These are phyloP conservation scores for Mucor lusitanicus DNA, from an alignment of 371 early-diverging fungal species.

Conservation along the genomic window DNA sequence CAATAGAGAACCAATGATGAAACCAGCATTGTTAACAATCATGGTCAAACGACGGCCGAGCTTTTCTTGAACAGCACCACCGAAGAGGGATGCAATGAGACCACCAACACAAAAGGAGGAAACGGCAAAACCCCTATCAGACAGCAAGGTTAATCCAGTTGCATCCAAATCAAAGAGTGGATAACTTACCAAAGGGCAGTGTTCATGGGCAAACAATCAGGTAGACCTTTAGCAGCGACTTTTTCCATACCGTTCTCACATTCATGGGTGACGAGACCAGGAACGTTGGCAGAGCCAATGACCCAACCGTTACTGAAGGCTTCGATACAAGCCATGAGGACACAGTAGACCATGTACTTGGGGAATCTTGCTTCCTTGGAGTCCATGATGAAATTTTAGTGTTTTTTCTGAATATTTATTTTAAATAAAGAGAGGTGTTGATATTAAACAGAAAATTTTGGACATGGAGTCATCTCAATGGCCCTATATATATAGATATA, in stretches of 20 bases:
- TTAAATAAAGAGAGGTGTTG: neutral
- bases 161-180: neutral
- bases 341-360: constrained; percentile 42
- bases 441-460: neutral
- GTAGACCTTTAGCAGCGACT: constrained; percentile 7
- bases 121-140: constrained; percentile 55
- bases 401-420: neutral
- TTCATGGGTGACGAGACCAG: constrained; percentile 28
- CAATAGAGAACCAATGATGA: constrained; percentile 63
- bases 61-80: constrained; percentile 54
- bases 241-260: constrained; percentile 19
- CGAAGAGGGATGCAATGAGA: constrained; percentile 63
- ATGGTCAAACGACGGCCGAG: constrained; percentile 69
- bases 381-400: constrained; percentile 25
- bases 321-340: constrained; percentile 34
- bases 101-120: constrained; percentile 74
- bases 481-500: neutral
- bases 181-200: constrained; percentile 16
- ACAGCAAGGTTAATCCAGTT: neutral
- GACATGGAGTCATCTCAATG: neutral
- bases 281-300: constrained; percentile 49
- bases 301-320: constrained; percentile 46
- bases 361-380: constrained; percentile 35
- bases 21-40: constrained; percentile 59
- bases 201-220: constrained; percentile 35